Base-by-base conservation (phyloP, 2,329 filamentous ascomycete species). In the Colletotrichum destructivum region DNA sequence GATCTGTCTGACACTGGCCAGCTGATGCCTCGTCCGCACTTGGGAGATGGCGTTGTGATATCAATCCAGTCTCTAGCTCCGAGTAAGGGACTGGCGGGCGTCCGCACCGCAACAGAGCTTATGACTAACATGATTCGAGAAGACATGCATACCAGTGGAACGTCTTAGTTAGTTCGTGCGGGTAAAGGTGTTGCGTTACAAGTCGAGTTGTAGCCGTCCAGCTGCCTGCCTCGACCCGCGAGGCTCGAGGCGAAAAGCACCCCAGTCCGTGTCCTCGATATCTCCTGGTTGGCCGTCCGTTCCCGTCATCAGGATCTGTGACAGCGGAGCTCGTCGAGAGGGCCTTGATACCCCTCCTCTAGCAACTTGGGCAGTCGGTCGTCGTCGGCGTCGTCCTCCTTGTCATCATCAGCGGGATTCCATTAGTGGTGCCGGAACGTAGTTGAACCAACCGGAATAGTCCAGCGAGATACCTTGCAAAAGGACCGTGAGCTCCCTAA, bases 291-390 rank as follows among this genome's bases (percentile, higher is more conserved):
- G 68, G 51, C 68, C 55, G 62, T 70, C 68, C 68, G 68, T 70
- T 56, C 62, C 63, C 62, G 15, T 35, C 49, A 51, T 61, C 67
- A 70, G 68, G 56, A 61, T 62, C 56, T 56, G 63, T 66, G 68
- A 66, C 63, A 63, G 59, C 65, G 69, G 69, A 69, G 69, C 57
- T 61, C 12, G 40, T 72, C 69, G 56, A 66, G 62, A 40, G 31
- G 49, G 54, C 35, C 18, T 18, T 16, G 52, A 55, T 12, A 62
- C 26, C n/a, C 21, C 31, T 44, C 3, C n/a, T 42, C 16, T 16
- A 15, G 47, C 47, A 23, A 46, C 56, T 26, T 21, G 61, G 49
- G 55, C 49, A 55, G 31, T 18, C 40, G 38, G 54, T 66, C 51
- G 57, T 57, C 57, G 57, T 57, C 26, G 51, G 46, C 15, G 23